These are phyloP conservation scores for Leersia perrieri DNA, from an alignment of 176 grass and related monocot species.

Conservation along the genomic window DNA sequence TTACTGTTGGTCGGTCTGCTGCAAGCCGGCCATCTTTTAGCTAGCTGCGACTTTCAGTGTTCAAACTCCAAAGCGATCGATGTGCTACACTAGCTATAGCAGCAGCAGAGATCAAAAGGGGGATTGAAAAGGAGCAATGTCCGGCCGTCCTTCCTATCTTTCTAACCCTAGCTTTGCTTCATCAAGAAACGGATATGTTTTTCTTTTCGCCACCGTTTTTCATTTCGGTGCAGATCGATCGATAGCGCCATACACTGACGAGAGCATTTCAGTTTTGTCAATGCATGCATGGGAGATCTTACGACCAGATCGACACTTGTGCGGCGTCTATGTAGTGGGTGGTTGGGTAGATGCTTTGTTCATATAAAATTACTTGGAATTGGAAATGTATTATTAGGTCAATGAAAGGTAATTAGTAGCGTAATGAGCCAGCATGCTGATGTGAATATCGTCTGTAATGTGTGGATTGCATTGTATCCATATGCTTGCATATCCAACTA, in stretches of 20 bases:
- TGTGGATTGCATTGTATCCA: conserved; percentile 5
- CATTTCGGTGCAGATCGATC: conserved; percentile 17
- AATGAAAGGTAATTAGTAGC: not conserved
- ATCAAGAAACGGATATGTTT: not conserved
- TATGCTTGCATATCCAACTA: not conserved
- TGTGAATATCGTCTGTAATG: conserved; percentile 2
- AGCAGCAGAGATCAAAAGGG: conserved; percentile 20
- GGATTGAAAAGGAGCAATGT: not conserved
- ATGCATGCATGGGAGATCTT: conserved; percentile 8
- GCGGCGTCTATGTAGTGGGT: conserved; percentile 18
- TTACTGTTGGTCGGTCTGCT: conserved; percentile 42
- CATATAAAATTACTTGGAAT: not conserved
- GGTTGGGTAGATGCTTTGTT: conserved; percentile 35
- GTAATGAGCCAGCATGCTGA: not conserved
- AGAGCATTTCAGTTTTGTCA: conserved; percentile 13
- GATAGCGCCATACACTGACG: not conserved
- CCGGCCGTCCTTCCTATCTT: not conserved
- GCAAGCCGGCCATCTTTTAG: conserved; percentile 17
- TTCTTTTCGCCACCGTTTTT: not conserved
- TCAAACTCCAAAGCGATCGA: conserved; percentile 31
- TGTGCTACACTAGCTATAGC: not conserved
- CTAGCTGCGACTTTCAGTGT: not conserved
- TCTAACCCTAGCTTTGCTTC: not conserved
- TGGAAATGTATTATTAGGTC: not conserved
- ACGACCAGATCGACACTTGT: not conserved